phyloP scores from a whole-genome alignment of 805 yeast species.

The Debaryomyces castellii region DNA sequence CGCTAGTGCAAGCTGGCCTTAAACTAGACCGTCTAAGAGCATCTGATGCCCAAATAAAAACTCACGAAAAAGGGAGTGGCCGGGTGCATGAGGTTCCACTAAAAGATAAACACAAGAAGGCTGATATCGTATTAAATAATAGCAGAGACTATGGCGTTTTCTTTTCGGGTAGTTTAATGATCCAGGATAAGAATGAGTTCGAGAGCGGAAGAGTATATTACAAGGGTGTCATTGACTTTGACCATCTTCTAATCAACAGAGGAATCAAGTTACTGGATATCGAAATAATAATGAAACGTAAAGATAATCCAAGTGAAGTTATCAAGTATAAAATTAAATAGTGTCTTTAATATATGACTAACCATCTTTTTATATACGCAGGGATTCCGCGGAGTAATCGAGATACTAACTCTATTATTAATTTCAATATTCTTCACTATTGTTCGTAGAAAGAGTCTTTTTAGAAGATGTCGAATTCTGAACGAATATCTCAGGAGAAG shows the following conservation, averaged over 20 bases:
- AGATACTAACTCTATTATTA: neutral
- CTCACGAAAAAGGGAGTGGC: slow-evolving; percentile 26
- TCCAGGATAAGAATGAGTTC: slow-evolving; percentile 17
- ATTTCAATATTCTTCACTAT: too few relatives aligned
- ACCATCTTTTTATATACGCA: neutral
- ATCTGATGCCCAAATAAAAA: slow-evolving; percentile 19
- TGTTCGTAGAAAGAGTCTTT: too few relatives aligned
- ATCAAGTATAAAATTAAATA: slow-evolving; percentile 11
- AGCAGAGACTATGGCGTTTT: slow-evolving; percentile 21
- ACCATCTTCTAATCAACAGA: slow-evolving; percentile 28
- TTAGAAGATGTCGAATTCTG: neutral
- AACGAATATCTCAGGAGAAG: neutral
- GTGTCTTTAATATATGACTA: neutral
- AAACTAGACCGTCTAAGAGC: slow-evolving; percentile 24
- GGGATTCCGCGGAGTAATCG: neutral
- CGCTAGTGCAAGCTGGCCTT: slow-evolving; percentile 22
- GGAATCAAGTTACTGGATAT: slow-evolving; percentile 29
- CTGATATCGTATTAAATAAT: slow-evolving; percentile 8
- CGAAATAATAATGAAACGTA: slow-evolving; percentile 13
- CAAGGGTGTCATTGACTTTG: slow-evolving; percentile 28
- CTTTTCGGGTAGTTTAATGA: slow-evolving; percentile 23
- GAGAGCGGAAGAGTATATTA: slow-evolving; percentile 21
- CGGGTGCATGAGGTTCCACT: slow-evolving; percentile 24
- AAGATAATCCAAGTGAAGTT: slow-evolving; percentile 5
- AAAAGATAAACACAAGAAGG: neutral